Evolutionary conservation across 805 yeast genomes (phyloP).

Genomic region (Barnettozyma populi): DNA sequence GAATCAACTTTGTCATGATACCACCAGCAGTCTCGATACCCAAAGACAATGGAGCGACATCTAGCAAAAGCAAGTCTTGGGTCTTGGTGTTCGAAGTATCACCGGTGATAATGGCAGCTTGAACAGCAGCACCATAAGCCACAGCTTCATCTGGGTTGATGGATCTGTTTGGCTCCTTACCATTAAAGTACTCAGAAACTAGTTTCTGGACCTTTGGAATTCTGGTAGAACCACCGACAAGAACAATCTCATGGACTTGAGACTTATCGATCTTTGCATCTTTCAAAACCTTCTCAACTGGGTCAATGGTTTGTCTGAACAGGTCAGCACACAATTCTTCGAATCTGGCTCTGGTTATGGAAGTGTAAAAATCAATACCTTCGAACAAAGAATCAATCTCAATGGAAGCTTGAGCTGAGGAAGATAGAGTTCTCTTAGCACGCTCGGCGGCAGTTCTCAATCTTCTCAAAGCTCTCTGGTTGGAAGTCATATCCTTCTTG

Average conservation of each 20-base stretch:
- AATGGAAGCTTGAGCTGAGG: conserved; percentile 93
- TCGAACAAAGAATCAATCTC: conserved; percentile 95
- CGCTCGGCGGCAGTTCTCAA: conserved; percentile 98
- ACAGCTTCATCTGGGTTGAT: conserved; percentile 99
- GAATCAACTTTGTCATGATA: conserved; percentile 98
- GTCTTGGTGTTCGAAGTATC: conserved; percentile 91
- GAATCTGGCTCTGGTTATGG: conserved; percentile 97
- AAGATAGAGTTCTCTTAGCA: conserved; percentile 97
- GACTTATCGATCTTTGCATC: conserved; percentile 94
- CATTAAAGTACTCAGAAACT: conserved; percentile 96
- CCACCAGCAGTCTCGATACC: conserved; percentile 99
- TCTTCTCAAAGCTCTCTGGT: conserved; percentile 98
- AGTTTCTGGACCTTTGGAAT: conserved; percentile 97
- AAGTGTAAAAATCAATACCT: conserved; percentile 97
- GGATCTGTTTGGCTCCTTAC: conserved; percentile 97
- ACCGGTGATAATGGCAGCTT: conserved; percentile 96
- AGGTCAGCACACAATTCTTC: conserved; percentile 96
- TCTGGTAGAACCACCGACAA: conserved; percentile 99
- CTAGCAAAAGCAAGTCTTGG: conserved; percentile 92
- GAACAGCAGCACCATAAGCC: conserved; percentile 99
- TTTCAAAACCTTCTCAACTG: conserved; percentile 93
- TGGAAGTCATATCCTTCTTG: conserved; percentile 87
- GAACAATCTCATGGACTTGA: conserved; percentile 87
- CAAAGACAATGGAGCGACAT: conserved; percentile 96
- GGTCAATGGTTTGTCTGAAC: conserved; percentile 92